Evolutionary conservation across 139 green algal species (phyloP), one percentile per base, ranked within the genome.

Genomic region (Coccomyxa sp.): DNA sequence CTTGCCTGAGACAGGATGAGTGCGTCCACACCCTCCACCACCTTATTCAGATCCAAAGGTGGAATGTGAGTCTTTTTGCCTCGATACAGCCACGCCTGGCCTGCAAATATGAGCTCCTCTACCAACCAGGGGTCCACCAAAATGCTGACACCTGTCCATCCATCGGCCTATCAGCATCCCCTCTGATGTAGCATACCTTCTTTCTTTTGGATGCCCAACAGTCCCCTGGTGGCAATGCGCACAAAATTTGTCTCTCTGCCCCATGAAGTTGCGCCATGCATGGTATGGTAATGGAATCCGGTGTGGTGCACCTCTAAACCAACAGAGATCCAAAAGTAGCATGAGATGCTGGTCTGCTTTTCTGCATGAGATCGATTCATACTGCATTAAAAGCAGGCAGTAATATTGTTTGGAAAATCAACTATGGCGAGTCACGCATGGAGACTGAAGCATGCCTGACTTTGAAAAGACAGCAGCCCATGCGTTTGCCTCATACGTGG

Each of bases 101-200:
- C 88, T 16, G 83, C 87, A 88, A 98, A 98, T 0, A 85, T 86
- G 7, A 98, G 88, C 66, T 94, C 91, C 10, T 88, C 93, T 60
- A 93, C 90, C 25, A 98, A 88, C 94, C 94, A 98, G 13, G 94
- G 94, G 84, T 98, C 94, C 15, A 96, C 91, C 67, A 98, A 87
- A 18, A 97, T 82, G 0, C 83, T 92, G 21, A 92, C 85, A 25
- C 91, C 93, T 94, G 89, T 67, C 79, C 51, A 16, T 30, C 30
- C 76, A 76, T 27, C n/a, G n/a, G 16, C 16, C 16, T 0, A 14
- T 27, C 31, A 75, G 63, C 13, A 78, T 11, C 17, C n/a, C 59
- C 15, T n/a, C 32, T 13, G 17, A 51, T 7, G 10, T 0, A 21
- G 15, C 58, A n/a, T 16, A 14, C 32, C 31, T 79, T 13, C 16